These are phyloP conservation scores for Penicillium sp. DNA, from an alignment of 2,329 filamentous ascomycete genomes.

Conservation along the genomic window DNA sequence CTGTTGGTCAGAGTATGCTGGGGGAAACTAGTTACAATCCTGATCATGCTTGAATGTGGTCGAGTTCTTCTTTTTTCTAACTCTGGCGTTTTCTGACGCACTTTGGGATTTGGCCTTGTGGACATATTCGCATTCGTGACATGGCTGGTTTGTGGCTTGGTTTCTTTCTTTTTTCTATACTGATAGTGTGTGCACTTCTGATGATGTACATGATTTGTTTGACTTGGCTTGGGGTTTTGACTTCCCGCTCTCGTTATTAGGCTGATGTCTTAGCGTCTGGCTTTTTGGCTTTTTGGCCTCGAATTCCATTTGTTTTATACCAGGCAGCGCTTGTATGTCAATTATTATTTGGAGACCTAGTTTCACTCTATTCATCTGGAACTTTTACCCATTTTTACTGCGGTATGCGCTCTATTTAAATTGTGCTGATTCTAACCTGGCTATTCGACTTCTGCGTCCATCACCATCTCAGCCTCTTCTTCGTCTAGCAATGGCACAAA, in stretches of 20 bases:
- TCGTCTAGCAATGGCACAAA: slow-evolving; percentile 48
- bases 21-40: slow-evolving; percentile 70
- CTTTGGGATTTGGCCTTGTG: slow-evolving; percentile 1
- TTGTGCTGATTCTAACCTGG: not conserved
- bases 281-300: not conserved
- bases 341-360: not conserved
- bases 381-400: not conserved
- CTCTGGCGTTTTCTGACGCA: slow-evolving; percentile 3
- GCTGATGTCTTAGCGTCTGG: not conserved
- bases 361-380: not conserved
- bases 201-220: slow-evolving; percentile 8
- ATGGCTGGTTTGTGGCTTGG: not conserved
- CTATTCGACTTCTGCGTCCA: slow-evolving; percentile 14
- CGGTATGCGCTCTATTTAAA: not conserved
- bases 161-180: not conserved
- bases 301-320: slow-evolving; percentile 1
- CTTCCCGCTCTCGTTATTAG: not conserved
- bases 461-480: slow-evolving; percentile 32
- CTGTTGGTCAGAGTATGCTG: slow-evolving; percentile 58
- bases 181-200: slow-evolving; percentile 4
- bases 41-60: slow-evolving; percentile 48
- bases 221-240: not conserved
- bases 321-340: not conserved
- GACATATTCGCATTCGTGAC: slow-evolving; percentile 6
- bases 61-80: not conserved